phyloP scores from a whole-genome alignment of 2,329 filamentous ascomycete genomes.

The Apiospora kogelbergensis region DNA sequence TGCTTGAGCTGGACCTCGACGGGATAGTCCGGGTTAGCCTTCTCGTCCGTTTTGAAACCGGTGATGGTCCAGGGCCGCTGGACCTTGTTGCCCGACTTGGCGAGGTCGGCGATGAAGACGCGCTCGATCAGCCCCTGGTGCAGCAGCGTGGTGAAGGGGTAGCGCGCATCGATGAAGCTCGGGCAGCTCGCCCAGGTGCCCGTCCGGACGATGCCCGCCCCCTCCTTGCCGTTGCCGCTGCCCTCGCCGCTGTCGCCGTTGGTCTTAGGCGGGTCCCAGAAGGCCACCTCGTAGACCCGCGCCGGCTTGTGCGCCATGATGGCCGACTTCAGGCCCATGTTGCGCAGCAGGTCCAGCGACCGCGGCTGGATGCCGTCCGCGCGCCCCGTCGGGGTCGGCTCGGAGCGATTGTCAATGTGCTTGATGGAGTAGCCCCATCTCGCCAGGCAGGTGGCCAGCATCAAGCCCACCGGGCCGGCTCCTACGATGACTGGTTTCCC shows the following conservation, averaged over 20 bases:
- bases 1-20: constrained; percentile 78
- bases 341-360: constrained; percentile 81
- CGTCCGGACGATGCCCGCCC: constrained; percentile 59
- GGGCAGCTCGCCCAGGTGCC: constrained; percentile 87
- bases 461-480: constrained; percentile 83
- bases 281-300: constrained; percentile 77
- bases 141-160: constrained; percentile 68
- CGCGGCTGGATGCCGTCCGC: constrained; percentile 92
- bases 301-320: constrained; percentile 88
- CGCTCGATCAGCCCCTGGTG: constrained; percentile 73
- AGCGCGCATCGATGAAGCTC: constrained; percentile 73
- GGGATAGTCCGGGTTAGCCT: constrained; percentile 64
- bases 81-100: constrained; percentile 59
- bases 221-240: constrained; percentile 34
- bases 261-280: constrained; percentile 65
- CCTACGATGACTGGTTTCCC: constrained; percentile 73
- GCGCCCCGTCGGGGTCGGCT: constrained; percentile 81
- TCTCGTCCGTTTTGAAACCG: constrained; percentile 59
- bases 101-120: constrained; percentile 66
- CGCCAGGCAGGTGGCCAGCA: constrained; percentile 83
- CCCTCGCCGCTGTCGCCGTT: constrained; percentile 28
- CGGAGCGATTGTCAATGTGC: constrained; percentile 87
- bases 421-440: constrained; percentile 95
- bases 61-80: constrained; percentile 66
- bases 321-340: constrained; percentile 84